These are phyloP conservation scores for Pichia sp. DNA, from an alignment of 1,139 yeast genomes.

Conservation along the genomic window DNA sequence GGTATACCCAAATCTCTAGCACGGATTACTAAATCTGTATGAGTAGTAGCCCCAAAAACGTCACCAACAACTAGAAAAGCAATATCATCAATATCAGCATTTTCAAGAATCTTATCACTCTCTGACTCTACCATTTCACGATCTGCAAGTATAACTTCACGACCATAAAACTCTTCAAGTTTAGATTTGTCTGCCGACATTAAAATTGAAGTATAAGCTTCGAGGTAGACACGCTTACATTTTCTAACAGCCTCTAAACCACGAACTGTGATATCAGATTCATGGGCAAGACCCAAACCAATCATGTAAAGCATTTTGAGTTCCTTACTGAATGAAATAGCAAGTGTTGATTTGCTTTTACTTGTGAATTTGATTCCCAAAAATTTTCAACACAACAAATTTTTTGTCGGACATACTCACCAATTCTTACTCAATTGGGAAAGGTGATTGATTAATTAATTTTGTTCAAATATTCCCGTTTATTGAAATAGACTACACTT, in stretches of 20 bases:
- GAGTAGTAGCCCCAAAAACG: conserved; percentile 97
- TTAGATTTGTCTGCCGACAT: conserved; percentile 79
- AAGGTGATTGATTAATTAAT: background rate
- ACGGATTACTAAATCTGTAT: conserved; percentile 84
- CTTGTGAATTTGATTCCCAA: background rate
- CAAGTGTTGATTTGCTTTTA: too few relatives aligned
- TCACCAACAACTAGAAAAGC: conserved; percentile 97
- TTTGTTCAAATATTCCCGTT: too few relatives aligned
- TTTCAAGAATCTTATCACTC: conserved; percentile 70
- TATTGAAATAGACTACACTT: too few relatives aligned
- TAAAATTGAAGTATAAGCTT: conserved; percentile 89
- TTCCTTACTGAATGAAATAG: background rate
- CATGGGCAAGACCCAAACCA: conserved; percentile 88
- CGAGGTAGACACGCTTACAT: conserved; percentile 85
- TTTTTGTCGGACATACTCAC: too few relatives aligned
- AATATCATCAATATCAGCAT: conserved; percentile 72
- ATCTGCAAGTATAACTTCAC: conserved; percentile 82
- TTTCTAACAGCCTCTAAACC: conserved; percentile 78
- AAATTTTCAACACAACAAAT: background rate
- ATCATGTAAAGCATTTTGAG: conserved; percentile 70
- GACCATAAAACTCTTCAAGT: conserved; percentile 75
- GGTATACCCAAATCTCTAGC: conserved; percentile 77
- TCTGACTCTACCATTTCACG: conserved; percentile 91
- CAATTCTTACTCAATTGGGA: too few relatives aligned
- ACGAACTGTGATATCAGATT: conserved; percentile 85